Evolutionary conservation across 352 stramenopile species (phyloP).

Genomic region (Phytophthora pluvialis): DNA sequence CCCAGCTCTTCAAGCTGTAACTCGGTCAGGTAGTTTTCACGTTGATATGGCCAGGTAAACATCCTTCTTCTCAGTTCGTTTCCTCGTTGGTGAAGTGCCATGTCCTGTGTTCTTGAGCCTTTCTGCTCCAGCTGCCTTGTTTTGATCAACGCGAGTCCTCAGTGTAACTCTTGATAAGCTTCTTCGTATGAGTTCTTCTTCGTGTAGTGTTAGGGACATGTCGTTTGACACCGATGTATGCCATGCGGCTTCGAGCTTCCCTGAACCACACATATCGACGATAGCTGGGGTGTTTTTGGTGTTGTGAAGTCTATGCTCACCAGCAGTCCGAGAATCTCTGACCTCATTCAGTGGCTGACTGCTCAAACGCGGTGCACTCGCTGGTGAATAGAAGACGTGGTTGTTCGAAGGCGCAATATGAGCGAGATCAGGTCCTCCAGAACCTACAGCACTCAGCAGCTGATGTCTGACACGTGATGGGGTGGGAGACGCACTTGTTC

Average conservation of each 20-base stretch:
- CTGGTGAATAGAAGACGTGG: conserved; percentile 5
- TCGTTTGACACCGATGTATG: conserved; percentile 7
- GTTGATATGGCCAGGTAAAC: conserved; percentile 74
- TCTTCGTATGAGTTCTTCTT: conserved; percentile 61
- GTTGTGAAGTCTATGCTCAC: conserved; percentile 8
- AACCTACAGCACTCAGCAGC: background rate
- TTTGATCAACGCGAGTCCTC: conserved; percentile 53
- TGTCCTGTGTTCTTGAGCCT: conserved; percentile 31
- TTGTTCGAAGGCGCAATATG: conserved; percentile 6
- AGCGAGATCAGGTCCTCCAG: background rate
- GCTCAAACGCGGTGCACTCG: background rate
- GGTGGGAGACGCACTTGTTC: conserved; percentile 11
- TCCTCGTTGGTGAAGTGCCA: conserved; percentile 9
- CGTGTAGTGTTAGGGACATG: conserved; percentile 25
- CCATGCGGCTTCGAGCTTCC: background rate
- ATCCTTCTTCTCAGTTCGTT: conserved; percentile 23
- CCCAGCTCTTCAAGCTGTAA: conserved; percentile 40
- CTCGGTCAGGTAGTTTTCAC: conserved; percentile 31
- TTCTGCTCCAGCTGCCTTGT: conserved; percentile 36
- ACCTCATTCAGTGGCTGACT: background rate
- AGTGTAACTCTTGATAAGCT: conserved; percentile 68
- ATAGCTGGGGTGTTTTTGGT: conserved; percentile 25
- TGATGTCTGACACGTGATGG: background rate
- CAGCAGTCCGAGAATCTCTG: background rate
- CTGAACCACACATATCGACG: background rate